Evolutionary conservation across 495 filamentous ascomycete genomes (phyloP).

Genomic region (Penicillium lividum): DNA sequence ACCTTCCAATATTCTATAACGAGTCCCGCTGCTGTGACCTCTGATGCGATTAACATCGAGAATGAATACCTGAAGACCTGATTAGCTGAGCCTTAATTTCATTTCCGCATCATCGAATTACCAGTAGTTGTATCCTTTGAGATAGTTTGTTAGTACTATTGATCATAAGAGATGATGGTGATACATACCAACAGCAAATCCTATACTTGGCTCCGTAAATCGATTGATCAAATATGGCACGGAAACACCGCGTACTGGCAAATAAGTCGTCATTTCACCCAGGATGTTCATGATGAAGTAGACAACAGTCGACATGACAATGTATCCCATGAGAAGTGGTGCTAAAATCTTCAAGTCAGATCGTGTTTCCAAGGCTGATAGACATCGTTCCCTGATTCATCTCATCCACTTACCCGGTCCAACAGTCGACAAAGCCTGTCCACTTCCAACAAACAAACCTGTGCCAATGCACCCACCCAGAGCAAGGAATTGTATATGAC

Average conservation of each 20-base stretch:
- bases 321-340: slow-evolving; percentile 66
- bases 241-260: slow-evolving; percentile 69
- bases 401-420: slow-evolving; percentile 54
- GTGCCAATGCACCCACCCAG: slow-evolving; percentile 76
- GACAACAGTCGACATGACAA: slow-evolving; percentile 56
- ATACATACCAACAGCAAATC: slow-evolving; percentile 63
- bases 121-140: slow-evolving; percentile 56
- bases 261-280: slow-evolving; percentile 74
- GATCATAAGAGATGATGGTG: background rate
- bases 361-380: background rate
- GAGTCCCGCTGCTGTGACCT: slow-evolving; percentile 67
- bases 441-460: slow-evolving; percentile 73
- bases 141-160: background rate
- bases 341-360: slow-evolving; percentile 35
- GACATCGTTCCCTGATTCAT: background rate
- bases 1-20: slow-evolving; percentile 72
- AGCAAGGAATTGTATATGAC: slow-evolving; percentile 68
- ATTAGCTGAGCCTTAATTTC: slow-evolving; percentile 27
- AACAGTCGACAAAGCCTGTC: slow-evolving; percentile 58
- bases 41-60: slow-evolving; percentile 62
- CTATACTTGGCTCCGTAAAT: slow-evolving; percentile 67
- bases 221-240: slow-evolving; percentile 72
- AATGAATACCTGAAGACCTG: slow-evolving; percentile 42
- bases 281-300: slow-evolving; percentile 54
- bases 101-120: background rate